Evolutionary conservation across 441 rosid genomes (phyloP).

Genomic region (Aquilaria agallochum): DNA sequence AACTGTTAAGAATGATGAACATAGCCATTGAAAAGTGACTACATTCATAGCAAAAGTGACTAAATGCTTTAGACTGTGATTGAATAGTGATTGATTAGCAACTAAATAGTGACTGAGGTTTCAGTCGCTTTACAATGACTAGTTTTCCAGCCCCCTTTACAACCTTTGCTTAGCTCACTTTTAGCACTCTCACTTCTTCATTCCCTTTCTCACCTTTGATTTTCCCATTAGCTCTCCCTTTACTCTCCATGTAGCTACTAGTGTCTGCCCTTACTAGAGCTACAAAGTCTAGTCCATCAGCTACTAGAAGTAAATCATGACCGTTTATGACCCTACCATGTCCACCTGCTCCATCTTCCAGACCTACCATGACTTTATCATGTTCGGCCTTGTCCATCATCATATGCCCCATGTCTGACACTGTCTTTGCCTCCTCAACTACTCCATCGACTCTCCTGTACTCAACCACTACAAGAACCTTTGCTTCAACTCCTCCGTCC

Average conservation of each 20-base stretch:
- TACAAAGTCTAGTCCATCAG: conserved; percentile 76
- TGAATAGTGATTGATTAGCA: too few species aligned
- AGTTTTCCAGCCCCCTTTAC: too few species aligned
- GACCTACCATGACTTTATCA: conserved; percentile 73
- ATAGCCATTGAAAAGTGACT: too few species aligned
- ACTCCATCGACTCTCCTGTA: conserved; percentile 79
- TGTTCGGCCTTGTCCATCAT: conserved; percentile 56
- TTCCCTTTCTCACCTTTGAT: too few species aligned
- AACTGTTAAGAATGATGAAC: too few species aligned
- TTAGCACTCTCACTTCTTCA: too few species aligned
- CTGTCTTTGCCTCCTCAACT: conserved; percentile 79
- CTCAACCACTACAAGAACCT: conserved; percentile 72
- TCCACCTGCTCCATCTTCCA: conserved; percentile 94
- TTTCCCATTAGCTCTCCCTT: conserved; percentile 6
- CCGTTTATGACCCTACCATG: conserved; percentile 80
- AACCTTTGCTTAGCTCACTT: too few species aligned
- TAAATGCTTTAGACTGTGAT: too few species aligned
- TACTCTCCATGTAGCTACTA: conserved; percentile 17
- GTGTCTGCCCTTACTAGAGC: conserved; percentile 44
- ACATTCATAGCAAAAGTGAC: too few species aligned
- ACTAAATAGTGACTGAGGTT: too few species aligned
- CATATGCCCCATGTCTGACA: conserved; percentile 75
- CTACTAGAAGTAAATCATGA: conserved; percentile 50
- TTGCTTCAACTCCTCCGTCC: conserved; percentile 65
- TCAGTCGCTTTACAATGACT: too few species aligned